Base-by-base conservation (phyloP, 306 rosid species). In the Sphenostylis stenocarpa region DNA sequence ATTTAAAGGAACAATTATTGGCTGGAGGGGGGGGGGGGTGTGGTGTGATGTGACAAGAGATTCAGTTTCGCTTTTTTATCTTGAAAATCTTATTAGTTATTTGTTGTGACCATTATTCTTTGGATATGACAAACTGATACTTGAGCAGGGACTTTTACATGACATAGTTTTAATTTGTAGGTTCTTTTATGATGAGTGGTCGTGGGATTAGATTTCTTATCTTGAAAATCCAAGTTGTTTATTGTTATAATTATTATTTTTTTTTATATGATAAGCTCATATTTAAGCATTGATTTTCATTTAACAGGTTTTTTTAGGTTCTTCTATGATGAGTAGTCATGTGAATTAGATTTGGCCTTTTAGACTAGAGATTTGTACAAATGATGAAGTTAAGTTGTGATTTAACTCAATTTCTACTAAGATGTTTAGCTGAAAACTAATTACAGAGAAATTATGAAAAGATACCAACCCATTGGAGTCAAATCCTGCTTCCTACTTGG, bases 281-380 rank as follows among this genome's bases (percentile, higher is more conserved):
- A 36, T 56, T n/a, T 67, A 9, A 34, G 23, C 24, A 12, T 49
- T 10, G 38, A 51, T 28, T 45, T 76, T 41, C 24, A 8, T 2
- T 4, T 14, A 15, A 34, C 43, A 19, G 8, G 26, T 19, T 57
- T 49, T 47, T 47, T 7, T 45, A 12, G 38, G 60, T 69, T 63
- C 41, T 70, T 44, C 24, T 61, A 12, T 77, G 63, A 41, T 43
- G 58, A 63, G n/a, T 51, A 55, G 17, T 63, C 20, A 4, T 82
- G 14, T 23, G 14, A 36, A 34, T 57, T 67, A 45, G 26, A 53
- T 45, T 36, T 75, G 31, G 10, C 17, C 60, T 49, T 73, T 63
- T 80, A 52, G 57, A 39, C 39, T 67, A 45, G 11, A 67, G 24
- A 57, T 58, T 60, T 75, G 57, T 64, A 72, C 1, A 28, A 45